These are phyloP conservation scores for Pseudonitzschia multistriata DNA, from an alignment of 108 stramenopile species.

Conservation along the genomic window DNA sequence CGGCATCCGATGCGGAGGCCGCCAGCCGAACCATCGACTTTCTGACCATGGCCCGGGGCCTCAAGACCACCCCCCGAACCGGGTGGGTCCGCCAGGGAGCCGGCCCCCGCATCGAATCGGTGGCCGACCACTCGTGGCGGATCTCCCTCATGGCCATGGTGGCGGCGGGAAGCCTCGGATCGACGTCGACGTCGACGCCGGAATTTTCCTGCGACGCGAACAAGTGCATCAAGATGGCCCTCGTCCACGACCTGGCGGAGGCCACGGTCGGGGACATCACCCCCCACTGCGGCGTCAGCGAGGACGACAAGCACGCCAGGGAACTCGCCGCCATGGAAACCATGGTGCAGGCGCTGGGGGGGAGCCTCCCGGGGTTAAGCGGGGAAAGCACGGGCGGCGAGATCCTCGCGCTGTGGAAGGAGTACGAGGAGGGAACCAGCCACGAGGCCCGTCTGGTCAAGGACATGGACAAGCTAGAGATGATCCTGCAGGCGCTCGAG, in stretches of 20 bases:
- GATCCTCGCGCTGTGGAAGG: conserved; percentile 69
- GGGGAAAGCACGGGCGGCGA: conserved; percentile 38
- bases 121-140: conserved; percentile 81
- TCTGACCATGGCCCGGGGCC: conserved; percentile 53
- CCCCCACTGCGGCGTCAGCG: conserved; percentile 63
- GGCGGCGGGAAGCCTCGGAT: too few species aligned
- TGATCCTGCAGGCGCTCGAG: conserved; percentile 82
- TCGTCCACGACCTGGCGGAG: conserved; percentile 85
- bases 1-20: too few species aligned
- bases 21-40: conserved; percentile 53
- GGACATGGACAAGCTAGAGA: conserved; percentile 87
- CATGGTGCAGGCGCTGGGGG: conserved; percentile 13
- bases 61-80: conserved; percentile 73
- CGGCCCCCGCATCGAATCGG: conserved; percentile 54
- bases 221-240: conserved; percentile 63
- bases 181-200: not conserved
- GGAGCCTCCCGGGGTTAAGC: not conserved
- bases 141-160: conserved; percentile 71
- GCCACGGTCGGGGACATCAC: conserved; percentile 82
- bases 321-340: conserved; percentile 68
- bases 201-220: conserved; percentile 17
- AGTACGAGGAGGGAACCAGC: conserved; percentile 71
- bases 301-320: conserved; percentile 51
- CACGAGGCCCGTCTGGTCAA: conserved; percentile 62
- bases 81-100: conserved; percentile 67